Base-by-base conservation (phyloP, 345 rosid genomes). In the Carallia brachiata region DNA sequence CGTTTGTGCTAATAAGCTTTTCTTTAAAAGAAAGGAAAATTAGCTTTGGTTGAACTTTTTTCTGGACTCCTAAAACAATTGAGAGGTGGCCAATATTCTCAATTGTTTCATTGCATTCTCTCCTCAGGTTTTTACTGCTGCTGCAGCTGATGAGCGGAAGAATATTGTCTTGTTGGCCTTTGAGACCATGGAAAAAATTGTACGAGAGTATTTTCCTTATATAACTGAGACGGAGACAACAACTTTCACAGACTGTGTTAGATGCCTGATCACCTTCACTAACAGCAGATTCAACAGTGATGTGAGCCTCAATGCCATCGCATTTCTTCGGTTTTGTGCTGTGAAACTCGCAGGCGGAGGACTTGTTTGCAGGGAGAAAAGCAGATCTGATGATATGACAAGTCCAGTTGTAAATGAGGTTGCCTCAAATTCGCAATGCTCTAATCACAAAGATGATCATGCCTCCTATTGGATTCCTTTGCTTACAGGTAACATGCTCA, bases 221-320 rank as follows among this genome's bases (percentile, higher is more conserved):
- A 90, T 94, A 74, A 94, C 93, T 36, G 97, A 94, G 88, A 94
- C 98, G n/a, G 98, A 94, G 83, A 82, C 89, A 5, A 80, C 90
- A 74, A 90, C 89, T 62, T 94, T 94, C 78, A 91, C 97, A 5
- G 96, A 90, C 72, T 94, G 98, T 77, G 96, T 94, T 77, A 85
- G 83, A 80, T 94, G 98, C 84, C 97, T 94, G 55, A 82, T 87
- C 52, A 85, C 96, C 78, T 94, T 94, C 87, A 94, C 97, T 16
- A 91, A 85, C 48, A 91, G 92, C 82, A 81, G 85, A 71, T 91
- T 93, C 80, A 87, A 89, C 80, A 84, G 84, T 68, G 98, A 91
- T 80, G 94, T 93, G 59, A 88, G 96, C 86, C 91, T 91, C 79
- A 90, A 94, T 86, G 97, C 98, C 44, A 91, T 93, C 67, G 96